phyloP scores from a whole-genome alignment of 768 basidiomycete genomes.

The Tricholoma bakamatsutake region DNA sequence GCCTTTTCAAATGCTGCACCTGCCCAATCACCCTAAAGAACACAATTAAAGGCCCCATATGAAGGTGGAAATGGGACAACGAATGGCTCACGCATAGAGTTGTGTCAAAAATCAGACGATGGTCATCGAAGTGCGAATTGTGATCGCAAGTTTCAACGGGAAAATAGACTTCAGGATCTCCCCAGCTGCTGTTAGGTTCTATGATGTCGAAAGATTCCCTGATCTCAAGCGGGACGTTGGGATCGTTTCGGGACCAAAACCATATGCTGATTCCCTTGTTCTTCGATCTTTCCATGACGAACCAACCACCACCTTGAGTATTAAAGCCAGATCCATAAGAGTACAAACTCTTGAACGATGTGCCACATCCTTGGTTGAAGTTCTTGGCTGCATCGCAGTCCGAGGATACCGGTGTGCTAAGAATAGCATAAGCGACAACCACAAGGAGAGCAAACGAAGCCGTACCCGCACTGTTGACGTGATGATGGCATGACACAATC shows the following conservation, averaged over 20 bases:
- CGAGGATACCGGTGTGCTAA: constrained; percentile 33
- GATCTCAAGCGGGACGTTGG: constrained; percentile 38
- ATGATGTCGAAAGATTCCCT: constrained; percentile 14
- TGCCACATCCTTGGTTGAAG: constrained; percentile 60
- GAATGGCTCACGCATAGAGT: constrained; percentile 50
- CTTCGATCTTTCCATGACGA: constrained; percentile 40
- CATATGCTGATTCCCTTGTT: constrained; percentile 48
- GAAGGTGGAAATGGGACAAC: background rate
- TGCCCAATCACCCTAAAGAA: constrained; percentile 47
- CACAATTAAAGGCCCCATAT: background rate
- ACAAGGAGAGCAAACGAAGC: background rate
- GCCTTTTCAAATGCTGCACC: constrained; percentile 34
- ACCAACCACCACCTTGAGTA: constrained; percentile 52
- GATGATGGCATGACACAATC: constrained; percentile 38
- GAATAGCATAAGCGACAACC: background rate
- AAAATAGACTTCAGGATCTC: constrained; percentile 43
- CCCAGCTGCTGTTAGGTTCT: constrained; percentile 29
- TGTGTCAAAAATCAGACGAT: constrained; percentile 50
- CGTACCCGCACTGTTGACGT: constrained; percentile 45
- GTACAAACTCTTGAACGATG: constrained; percentile 28
- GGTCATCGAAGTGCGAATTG: constrained; percentile 42
- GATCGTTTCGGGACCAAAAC: constrained; percentile 51
- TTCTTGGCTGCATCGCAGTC: constrained; percentile 46
- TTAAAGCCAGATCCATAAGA: constrained; percentile 50
- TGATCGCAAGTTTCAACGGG: constrained; percentile 46